Conservation (phyloP, 2,329 filamentous ascomycete species). For the Verruconis gallopava region DNA sequence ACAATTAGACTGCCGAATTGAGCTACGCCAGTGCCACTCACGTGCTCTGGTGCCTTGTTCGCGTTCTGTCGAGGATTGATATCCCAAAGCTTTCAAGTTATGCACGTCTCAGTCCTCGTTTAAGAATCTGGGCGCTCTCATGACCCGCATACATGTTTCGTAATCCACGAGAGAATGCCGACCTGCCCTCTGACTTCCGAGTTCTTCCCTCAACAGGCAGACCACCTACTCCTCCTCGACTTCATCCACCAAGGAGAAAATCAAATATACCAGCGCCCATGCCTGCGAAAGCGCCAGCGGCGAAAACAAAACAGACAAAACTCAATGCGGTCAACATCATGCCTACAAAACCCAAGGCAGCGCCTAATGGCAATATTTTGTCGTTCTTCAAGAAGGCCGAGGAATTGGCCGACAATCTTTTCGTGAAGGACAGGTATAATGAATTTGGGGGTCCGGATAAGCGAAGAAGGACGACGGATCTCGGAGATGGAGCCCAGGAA, state of each 20-base stretch:
- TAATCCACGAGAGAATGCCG: slow-evolving; percentile 37
- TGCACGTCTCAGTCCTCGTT: too few species aligned
- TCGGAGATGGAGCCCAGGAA: slow-evolving; percentile 12
- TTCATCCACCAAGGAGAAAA: slow-evolving; percentile 14
- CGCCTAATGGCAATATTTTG: slow-evolving; percentile 38
- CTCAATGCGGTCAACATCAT: background rate
- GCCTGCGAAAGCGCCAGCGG: background rate
- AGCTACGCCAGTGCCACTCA: too few species aligned
- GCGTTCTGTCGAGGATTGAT: too few species aligned
- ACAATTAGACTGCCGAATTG: too few species aligned
- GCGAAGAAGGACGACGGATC: slow-evolving; percentile 23
- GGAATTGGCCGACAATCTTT: slow-evolving; percentile 25
- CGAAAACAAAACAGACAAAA: slow-evolving; percentile 4
- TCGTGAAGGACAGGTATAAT: slow-evolving; percentile 30
- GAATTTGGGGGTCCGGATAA: slow-evolving; percentile 31
- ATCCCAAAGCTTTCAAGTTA: too few species aligned
- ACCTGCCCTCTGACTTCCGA: slow-evolving; percentile 21
- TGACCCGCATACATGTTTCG: slow-evolving; percentile 36
- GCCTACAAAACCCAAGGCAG: slow-evolving; percentile 19
- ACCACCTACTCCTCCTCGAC: slow-evolving; percentile 37
- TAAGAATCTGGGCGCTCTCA: too few species aligned
- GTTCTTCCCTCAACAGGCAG: slow-evolving; percentile 36
- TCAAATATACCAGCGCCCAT: background rate
- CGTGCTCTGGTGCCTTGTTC: too few species aligned
- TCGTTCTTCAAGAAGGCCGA: slow-evolving; percentile 42